Evolutionary conservation across 768 basidiomycete species (phyloP), one percentile per base, ranked within the genome.

Genomic region (Leccinum boreale): DNA sequence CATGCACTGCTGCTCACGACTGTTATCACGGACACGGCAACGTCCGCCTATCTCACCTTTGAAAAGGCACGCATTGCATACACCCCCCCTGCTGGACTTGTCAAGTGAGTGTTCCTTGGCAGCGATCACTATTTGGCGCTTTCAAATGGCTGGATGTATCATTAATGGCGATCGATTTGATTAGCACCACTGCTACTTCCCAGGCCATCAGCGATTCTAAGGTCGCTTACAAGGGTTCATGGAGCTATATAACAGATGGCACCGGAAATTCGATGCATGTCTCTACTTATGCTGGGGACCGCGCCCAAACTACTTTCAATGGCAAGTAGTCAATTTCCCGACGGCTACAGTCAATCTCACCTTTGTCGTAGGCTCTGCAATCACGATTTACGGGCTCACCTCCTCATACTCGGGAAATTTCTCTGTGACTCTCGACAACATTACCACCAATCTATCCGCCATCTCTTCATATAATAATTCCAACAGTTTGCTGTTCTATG

Each of bases 1-100:
- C 90, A 92, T 69, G 79, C 77, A 4, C 63, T 92, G 52, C 73
- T 79, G 31, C 74, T 92, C 54, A 81, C 77, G 45, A 77, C 82
- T 9, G 72, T 73, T 52, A 82, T 72, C 60, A 70, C 64, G 62
- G 64, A 68, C 50, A 52, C 67, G 21, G 52, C 66, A 62, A 65
- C 73, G 21, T 64, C 75, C 3, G 71, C 78, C 5, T 74, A 77
- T 59, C 67, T 91, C 12, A 73, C 72, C 21, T 88, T 91, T 68
- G 81, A 86, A 61, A 74, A 76, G 56, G 87, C 85, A 1, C 65
- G 81, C 45, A 73, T 89, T 50, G 77, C 73, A 31, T 76, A 78
- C 17, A 63, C 65, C 55, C 69, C 73, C 29, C 75, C 74, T 57
- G 55, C 64, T 51, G 69, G 58, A 50, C 42, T 50, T 47, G 44